Conservation (phyloP, 306 rosid species). For the Begonia masoniana region DNA sequence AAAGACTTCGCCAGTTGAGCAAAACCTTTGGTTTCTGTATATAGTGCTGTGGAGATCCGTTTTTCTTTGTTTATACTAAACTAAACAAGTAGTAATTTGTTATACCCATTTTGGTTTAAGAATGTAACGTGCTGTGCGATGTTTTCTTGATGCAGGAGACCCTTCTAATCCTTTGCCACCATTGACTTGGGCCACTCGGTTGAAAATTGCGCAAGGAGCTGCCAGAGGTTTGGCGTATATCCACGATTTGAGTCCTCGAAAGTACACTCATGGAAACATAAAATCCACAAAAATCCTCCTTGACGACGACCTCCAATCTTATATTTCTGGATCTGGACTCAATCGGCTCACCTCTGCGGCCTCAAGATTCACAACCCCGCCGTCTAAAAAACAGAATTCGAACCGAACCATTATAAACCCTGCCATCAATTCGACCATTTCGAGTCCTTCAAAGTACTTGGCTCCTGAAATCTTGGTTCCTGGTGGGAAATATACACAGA, state of each 20-base stretch:
- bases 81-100: no score
- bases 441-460: constrained; percentile 27
- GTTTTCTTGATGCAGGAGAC: constrained; percentile 31
- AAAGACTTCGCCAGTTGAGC: no score
- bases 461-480: constrained; percentile 49
- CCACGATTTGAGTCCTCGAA: constrained; percentile 57
- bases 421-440: constrained; percentile 21
- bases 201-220: constrained; percentile 63
- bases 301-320: constrained; percentile 53
- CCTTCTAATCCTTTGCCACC: constrained; percentile 31
- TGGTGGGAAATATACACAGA: constrained; percentile 57
- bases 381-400: constrained; percentile 26
- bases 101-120: no score
- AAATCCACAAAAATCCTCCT: constrained; percentile 68
- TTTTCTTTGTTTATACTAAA: no score
- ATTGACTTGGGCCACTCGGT: constrained; percentile 53
- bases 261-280: constrained; percentile 59
- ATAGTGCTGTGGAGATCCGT: no score
- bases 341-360: constrained; percentile 27
- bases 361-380: constrained; percentile 20
- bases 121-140: neutral
- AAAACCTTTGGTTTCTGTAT: no score
- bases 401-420: constrained; percentile 22
- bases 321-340: constrained; percentile 61
- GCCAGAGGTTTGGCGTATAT: constrained; percentile 66